These are phyloP conservation scores for Aspergillus sp. DNA, from an alignment of 2,329 filamentous ascomycete species.

Conservation along the genomic window DNA sequence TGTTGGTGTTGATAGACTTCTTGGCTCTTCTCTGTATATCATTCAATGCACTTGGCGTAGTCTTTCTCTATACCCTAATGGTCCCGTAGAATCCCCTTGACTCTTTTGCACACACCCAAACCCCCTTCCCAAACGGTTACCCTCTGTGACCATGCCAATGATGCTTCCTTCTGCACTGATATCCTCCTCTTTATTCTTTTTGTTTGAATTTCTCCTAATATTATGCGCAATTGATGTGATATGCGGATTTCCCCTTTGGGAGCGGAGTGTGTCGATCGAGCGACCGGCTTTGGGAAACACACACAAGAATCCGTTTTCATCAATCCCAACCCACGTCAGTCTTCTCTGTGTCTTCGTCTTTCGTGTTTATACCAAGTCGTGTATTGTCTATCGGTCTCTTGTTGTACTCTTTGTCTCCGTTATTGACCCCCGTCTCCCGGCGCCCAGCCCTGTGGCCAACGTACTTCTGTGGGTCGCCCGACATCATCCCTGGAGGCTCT, in stretches of 20 bases:
- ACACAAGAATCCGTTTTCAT: no score
- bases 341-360: background rate
- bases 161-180: background rate
- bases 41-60: background rate
- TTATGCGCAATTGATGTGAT: background rate
- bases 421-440: no score
- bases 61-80: background rate
- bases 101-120: no score
- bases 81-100: no score
- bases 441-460: background rate
- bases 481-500: conserved; percentile 8
- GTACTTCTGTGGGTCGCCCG: conserved; percentile 6
- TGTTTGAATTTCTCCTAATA: background rate
- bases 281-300: background rate
- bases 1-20: conserved; percentile 1
- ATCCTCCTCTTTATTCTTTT: background rate
- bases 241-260: background rate
- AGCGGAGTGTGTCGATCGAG: background rate
- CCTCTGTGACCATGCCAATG: background rate
- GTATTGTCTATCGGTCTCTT: no score
- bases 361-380: no score
- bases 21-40: conserved; percentile 5
- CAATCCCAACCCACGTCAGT: background rate
- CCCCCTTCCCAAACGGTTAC: background rate
- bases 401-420: no score